These are phyloP conservation scores for Plantago elongata DNA, from an alignment of 257 asterid genomes.

Conservation along the genomic window DNA sequence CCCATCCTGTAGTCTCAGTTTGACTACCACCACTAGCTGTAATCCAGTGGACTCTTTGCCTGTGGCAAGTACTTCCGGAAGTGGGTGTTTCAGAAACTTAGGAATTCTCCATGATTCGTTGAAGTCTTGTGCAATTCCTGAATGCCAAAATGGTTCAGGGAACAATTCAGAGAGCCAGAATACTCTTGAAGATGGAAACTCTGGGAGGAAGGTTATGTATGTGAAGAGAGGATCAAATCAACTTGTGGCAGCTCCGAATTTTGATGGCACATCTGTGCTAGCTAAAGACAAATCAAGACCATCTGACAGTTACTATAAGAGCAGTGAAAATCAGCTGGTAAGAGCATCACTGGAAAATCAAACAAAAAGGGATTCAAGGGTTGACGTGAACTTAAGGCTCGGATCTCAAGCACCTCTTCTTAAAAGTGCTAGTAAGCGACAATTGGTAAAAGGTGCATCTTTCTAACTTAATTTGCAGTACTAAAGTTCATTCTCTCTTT, in stretches of 20 bases:
- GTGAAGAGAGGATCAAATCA: conserved; percentile 74
- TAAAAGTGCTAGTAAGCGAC: conserved; percentile 35
- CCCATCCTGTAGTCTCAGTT: conserved; percentile 21
- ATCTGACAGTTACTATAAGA: conserved; percentile 75
- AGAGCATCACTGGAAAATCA: conserved; percentile 53
- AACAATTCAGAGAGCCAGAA: conserved; percentile 39
- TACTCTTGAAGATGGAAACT: conserved; percentile 33
- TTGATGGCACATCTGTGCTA: conserved; percentile 25
- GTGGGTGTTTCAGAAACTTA: conserved; percentile 21
- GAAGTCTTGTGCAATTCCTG: conserved; percentile 32
- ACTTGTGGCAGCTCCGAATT: conserved; percentile 65
- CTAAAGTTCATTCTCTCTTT: neutral
- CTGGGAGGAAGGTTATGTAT: conserved; percentile 46
- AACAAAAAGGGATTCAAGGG: conserved; percentile 29
- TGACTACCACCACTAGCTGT: conserved; percentile 25
- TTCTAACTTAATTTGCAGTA: neutral
- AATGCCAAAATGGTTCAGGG: conserved; percentile 34
- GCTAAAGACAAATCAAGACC: conserved; percentile 35
- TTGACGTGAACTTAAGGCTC: conserved; percentile 25
- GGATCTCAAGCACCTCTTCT: conserved; percentile 30
- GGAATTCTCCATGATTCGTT: conserved; percentile 32
- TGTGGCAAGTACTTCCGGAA: conserved; percentile 27
- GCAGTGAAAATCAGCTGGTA: conserved; percentile 77
- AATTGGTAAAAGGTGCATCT: conserved; percentile 26
- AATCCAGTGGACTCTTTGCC: conserved; percentile 29